Evolutionary conservation across 2,329 filamentous ascomycete species (phyloP), one percentile per base, ranked within the genome.

Genomic region (Trichothecium sympodiale): DNA sequence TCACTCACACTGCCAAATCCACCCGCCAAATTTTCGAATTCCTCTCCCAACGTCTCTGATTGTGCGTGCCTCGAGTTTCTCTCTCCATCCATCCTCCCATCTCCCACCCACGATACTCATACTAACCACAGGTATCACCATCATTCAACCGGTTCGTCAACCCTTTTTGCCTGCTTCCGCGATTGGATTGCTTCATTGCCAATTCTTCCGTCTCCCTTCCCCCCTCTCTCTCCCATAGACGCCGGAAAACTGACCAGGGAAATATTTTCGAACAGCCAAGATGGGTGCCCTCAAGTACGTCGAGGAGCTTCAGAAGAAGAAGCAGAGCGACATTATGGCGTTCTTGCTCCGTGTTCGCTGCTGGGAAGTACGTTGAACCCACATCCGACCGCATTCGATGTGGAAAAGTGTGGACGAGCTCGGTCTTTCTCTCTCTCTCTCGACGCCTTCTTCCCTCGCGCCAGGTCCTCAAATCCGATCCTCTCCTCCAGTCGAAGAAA

Each of bases 271-370:
- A 44, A 54, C 52, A 74, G 71, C 60, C 64, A 76, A 89, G 79
- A 95, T 95, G 91, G 91, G 91, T 84, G 89, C 89, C 77, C 86
- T 95, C 71, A 98, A 98, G 77, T 98, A 94, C 77, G 86, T 98
- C 74, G 93, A 98, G 81, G 91, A 98, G 80, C 83, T 98, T 76
- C 87, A 95, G 71, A 96, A 98, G 87, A 95, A 94, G 86, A 98
- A 98, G 87, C 91, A 98, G 83, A 94, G 86, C 69, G 91, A 98
- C 80, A 83, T 98, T 64, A 85, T 96, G 76, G 88, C 88, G 76
- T 98, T 98, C 80, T 83, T 98, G 74, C 86, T 95, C 71, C 89
- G 87, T 69, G 87, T 94, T 65, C 88, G 91, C 74, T 98, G 91
- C 88, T 98, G 91, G 91, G 91, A 98, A 85, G 89, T 89, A 77